A percentile compares a stretch with the other conserved stretches of the same genome.
Evolutionary conservation across 2,329 filamentous ascomycete species (phyloP).

Genomic region (Verticillium dahliae): DNA sequence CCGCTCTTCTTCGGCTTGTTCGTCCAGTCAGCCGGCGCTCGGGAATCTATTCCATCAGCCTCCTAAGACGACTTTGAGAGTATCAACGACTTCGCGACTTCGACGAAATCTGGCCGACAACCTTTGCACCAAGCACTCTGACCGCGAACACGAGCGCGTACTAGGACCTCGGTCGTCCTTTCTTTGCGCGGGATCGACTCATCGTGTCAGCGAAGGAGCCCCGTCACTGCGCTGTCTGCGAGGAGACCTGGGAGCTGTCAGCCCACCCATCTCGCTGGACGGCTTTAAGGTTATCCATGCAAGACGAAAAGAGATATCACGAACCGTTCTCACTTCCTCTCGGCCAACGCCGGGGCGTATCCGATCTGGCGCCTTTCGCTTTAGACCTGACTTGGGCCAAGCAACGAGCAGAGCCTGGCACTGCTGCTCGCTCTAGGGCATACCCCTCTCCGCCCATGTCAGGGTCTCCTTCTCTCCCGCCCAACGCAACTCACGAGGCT

Average conservation of each 20-base stretch:
- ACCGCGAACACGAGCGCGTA: neutral
- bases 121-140: neutral
- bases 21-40: neutral
- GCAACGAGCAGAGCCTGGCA: conserved; percentile 44
- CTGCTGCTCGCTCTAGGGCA: conserved; percentile 48
- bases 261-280: neutral
- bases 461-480: conserved; percentile 57
- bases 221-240: conserved; percentile 8
- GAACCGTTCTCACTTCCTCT: conserved; percentile 39
- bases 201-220: conserved; percentile 4
- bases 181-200: neutral
- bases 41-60: neutral
- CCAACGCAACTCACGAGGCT: conserved; percentile 51
- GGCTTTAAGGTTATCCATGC: conserved; percentile 42
- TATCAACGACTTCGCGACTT: neutral
- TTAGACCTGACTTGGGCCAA: conserved; percentile 48
- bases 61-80: neutral
- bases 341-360: conserved; percentile 53
- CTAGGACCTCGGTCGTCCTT: neutral
- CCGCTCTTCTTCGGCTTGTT: neutral
- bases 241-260: neutral
- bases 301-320: conserved; percentile 37
- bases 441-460: conserved; percentile 73
- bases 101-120: neutral
- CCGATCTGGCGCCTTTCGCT: conserved; percentile 47